phyloP scores from a whole-genome alignment of 2,329 filamentous ascomycete species.

The Sphaerulina musiva region DNA sequence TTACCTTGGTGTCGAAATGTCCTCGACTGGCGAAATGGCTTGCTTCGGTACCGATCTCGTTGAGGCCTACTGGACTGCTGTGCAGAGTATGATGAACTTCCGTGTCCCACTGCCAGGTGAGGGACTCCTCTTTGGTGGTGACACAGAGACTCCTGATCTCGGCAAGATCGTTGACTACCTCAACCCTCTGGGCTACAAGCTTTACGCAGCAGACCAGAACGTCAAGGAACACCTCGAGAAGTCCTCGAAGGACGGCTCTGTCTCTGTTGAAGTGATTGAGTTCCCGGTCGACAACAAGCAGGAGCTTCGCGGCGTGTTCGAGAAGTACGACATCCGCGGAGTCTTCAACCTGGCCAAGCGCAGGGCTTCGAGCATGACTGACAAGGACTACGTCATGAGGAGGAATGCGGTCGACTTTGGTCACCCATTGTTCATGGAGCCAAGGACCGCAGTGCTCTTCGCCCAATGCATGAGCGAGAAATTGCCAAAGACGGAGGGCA shows the following conservation, averaged over 20 bases:
- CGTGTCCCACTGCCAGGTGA: slow-evolving; percentile 88
- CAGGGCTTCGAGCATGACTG: slow-evolving; percentile 73
- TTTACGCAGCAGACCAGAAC: slow-evolving; percentile 74
- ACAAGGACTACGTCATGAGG: slow-evolving; percentile 93
- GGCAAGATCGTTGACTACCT: slow-evolving; percentile 79
- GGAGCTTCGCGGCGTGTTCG: slow-evolving; percentile 85
- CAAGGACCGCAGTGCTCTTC: slow-evolving; percentile 93
- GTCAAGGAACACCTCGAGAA: slow-evolving; percentile 81
- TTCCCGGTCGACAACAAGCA: slow-evolving; percentile 97
- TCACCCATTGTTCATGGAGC: slow-evolving; percentile 96
- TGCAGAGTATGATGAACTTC: slow-evolving; percentile 99
- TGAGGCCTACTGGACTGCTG: slow-evolving; percentile 94
- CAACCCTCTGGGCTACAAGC: slow-evolving; percentile 84
- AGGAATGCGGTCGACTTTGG: slow-evolving; percentile 98
- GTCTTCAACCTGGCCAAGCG: slow-evolving; percentile 89
- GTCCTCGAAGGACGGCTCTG: slow-evolving; percentile 54
- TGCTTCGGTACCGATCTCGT: slow-evolving; percentile 95
- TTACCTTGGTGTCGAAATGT: slow-evolving; percentile 97
- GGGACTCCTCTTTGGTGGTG: slow-evolving; percentile 89
- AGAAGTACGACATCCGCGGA: slow-evolving; percentile 93
- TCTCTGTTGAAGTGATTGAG: slow-evolving; percentile 81
- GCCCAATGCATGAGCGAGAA: slow-evolving; percentile 97
- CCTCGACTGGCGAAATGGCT: slow-evolving; percentile 93
- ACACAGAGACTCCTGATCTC: slow-evolving; percentile 63
- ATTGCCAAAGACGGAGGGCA: slow-evolving; percentile 76